Percentiles rank a stretch among this genome's conserved stretches.
phyloP scores from a whole-genome alignment of 2,329 filamentous ascomycete species.

The Colletotrichum liriopes region DNA sequence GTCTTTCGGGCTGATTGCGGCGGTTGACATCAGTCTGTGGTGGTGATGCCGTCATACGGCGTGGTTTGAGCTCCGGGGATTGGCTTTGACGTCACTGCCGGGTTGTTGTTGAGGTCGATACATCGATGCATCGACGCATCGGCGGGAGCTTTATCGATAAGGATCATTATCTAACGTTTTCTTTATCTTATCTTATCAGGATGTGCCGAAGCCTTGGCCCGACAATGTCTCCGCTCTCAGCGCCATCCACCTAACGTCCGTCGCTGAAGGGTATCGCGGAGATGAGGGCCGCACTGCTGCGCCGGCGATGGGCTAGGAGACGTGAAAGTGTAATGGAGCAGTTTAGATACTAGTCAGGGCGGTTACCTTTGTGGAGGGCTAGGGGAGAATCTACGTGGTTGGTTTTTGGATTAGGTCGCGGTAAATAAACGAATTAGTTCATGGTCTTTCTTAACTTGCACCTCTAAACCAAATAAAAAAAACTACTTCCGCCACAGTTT shows the following conservation, averaged over 20 bases:
- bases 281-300: background rate
- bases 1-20: conserved; percentile 28
- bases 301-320: background rate
- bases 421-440: no score
- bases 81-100: conserved; percentile 40
- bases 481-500: background rate
- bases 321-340: no score
- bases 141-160: conserved; percentile 24
- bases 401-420: no score
- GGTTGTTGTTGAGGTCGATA: conserved; percentile 7
- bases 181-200: background rate
- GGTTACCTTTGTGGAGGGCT: background rate
- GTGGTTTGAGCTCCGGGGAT: conserved; percentile 15
- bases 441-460: no score
- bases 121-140: background rate
- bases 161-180: background rate
- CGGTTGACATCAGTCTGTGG: conserved; percentile 40
- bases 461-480: no score
- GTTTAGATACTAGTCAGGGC: no score
- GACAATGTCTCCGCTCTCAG: background rate
- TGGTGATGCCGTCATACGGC: conserved; percentile 41
- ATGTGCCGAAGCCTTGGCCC: background rate
- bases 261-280: conserved; percentile 12
- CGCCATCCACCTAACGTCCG: conserved; percentile 19
- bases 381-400: background rate